Percentiles rank a stretch among this genome's conserved stretches.
These are phyloP conservation scores for Artomyces pyxidatus DNA, from an alignment of 768 basidiomycete species.

Conservation along the genomic window DNA sequence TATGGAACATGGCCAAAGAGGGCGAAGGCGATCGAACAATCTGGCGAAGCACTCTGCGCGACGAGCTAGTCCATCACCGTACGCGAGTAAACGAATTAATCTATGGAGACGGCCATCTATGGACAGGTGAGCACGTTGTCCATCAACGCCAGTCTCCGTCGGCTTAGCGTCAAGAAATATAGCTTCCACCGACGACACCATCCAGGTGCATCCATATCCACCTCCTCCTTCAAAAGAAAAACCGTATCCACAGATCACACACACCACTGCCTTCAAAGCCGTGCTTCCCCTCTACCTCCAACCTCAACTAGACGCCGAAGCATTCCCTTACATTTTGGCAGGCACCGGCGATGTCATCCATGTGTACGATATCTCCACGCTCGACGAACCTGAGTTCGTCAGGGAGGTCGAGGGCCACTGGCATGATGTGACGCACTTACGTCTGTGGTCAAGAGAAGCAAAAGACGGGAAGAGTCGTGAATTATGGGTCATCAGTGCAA, in stretches of 20 bases:
- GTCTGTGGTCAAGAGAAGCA: conserved; percentile 57
- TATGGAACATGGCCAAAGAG: conserved; percentile 60
- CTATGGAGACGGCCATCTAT: conserved; percentile 64
- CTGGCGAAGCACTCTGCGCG: conserved; percentile 43
- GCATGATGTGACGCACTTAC: conserved; percentile 77
- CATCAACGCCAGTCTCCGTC: background rate
- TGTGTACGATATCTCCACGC: conserved; percentile 67
- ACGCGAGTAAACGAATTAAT: conserved; percentile 74
- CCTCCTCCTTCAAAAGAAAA: conserved; percentile 23
- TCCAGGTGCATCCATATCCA: conserved; percentile 49
- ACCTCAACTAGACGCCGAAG: conserved; percentile 29
- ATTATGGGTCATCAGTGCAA: conserved; percentile 76
- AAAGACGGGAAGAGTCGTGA: conserved; percentile 46
- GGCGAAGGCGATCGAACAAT: conserved; percentile 31
- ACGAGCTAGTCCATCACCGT: conserved; percentile 65
- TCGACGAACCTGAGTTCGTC: conserved; percentile 63
- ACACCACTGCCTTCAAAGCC: conserved; percentile 60
- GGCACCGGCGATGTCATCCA: conserved; percentile 80
- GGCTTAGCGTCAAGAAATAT: background rate
- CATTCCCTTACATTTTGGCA: conserved; percentile 69
- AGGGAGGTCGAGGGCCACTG: conserved; percentile 78
- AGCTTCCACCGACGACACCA: conserved; percentile 90
- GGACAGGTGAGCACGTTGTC: conserved; percentile 61
- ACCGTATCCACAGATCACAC: conserved; percentile 43
- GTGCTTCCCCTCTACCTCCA: conserved; percentile 63